A percentile compares a stretch with the other conserved stretches of the same genome.
Evolutionary conservation across 2,329 filamentous ascomycete genomes (phyloP).

Genomic region (Rutstroemia sp.): DNA sequence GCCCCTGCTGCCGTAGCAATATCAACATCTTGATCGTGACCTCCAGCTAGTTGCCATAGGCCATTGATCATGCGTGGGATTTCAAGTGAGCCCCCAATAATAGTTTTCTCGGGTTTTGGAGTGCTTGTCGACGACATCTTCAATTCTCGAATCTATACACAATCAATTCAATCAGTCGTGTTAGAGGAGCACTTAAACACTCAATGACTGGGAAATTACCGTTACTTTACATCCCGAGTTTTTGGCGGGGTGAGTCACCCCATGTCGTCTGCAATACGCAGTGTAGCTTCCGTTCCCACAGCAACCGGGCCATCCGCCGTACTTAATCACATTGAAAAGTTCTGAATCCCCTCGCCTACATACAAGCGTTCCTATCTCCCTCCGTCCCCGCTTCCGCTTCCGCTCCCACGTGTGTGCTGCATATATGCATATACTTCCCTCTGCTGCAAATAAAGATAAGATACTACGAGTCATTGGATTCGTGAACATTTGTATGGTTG

Average conservation of each 20-base stretch:
- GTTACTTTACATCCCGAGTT: too few species aligned
- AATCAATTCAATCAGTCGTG: too few species aligned
- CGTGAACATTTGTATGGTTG: too few species aligned
- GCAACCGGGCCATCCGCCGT: not conserved
- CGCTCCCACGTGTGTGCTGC: not conserved
- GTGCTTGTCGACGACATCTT: too few species aligned
- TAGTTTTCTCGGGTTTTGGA: not conserved
- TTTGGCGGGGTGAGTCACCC: too few species aligned
- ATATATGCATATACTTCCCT: not conserved
- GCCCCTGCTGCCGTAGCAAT: slow-evolving; percentile 8
- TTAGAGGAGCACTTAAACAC: too few species aligned
- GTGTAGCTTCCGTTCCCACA: too few species aligned
- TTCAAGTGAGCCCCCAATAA: slow-evolving; percentile 7
- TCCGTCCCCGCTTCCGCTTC: not conserved
- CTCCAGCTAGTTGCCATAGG: slow-evolving; percentile 17
- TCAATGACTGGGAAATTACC: too few species aligned
- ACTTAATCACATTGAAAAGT: not conserved
- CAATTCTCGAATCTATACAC: too few species aligned
- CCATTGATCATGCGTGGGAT: slow-evolving; percentile 15
- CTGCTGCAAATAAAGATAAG: not conserved
- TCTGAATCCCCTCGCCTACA: not conserved
- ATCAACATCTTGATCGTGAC: slow-evolving; percentile 15
- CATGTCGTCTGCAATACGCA: too few species aligned
- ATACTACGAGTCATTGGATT: too few species aligned
- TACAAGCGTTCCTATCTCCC: not conserved